These are phyloP conservation scores for Mortierella sp. DNA, from an alignment of 371 early-diverging fungal genomes.

Conservation along the genomic window DNA sequence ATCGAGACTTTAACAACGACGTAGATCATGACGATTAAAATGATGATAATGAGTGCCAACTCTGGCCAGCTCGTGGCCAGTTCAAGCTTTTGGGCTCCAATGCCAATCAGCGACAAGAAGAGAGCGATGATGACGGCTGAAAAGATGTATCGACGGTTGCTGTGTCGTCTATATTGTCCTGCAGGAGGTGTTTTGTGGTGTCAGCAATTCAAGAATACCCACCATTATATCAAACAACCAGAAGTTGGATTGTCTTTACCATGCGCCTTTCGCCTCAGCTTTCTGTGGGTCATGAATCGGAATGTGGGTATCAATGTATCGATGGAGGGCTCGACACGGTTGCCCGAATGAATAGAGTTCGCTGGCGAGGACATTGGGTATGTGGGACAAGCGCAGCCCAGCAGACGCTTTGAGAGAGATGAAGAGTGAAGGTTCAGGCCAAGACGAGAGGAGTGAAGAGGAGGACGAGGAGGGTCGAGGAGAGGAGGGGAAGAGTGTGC, in stretches of 20 bases:
- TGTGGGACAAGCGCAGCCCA: too few relatives aligned
- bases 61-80: slow-evolving; percentile 39
- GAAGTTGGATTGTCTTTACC: too few relatives aligned
- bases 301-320: slow-evolving; percentile 43
- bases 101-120: slow-evolving; percentile 44
- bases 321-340: slow-evolving; percentile 17
- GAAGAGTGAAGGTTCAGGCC: too few relatives aligned
- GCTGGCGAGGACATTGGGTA: not conserved
- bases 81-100: slow-evolving; percentile 44
- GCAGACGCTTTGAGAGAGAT: too few relatives aligned
- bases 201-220: too few relatives aligned
- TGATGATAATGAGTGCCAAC: slow-evolving; percentile 19
- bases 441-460: too few relatives aligned
- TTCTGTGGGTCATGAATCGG: slow-evolving; percentile 47
- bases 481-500: too few relatives aligned
- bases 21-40: slow-evolving; percentile 40
- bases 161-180: slow-evolving; percentile 41
- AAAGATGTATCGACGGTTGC: slow-evolving; percentile 35
- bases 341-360: not conserved
- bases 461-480: too few relatives aligned
- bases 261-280: slow-evolving; percentile 38
- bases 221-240: too few relatives aligned
- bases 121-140: slow-evolving; percentile 37
- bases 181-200: too few relatives aligned
- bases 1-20: slow-evolving; percentile 53